Evolutionary conservation across 1,284 basidiomycete species (phyloP).

Genomic region (Rhodofomes roseus): DNA sequence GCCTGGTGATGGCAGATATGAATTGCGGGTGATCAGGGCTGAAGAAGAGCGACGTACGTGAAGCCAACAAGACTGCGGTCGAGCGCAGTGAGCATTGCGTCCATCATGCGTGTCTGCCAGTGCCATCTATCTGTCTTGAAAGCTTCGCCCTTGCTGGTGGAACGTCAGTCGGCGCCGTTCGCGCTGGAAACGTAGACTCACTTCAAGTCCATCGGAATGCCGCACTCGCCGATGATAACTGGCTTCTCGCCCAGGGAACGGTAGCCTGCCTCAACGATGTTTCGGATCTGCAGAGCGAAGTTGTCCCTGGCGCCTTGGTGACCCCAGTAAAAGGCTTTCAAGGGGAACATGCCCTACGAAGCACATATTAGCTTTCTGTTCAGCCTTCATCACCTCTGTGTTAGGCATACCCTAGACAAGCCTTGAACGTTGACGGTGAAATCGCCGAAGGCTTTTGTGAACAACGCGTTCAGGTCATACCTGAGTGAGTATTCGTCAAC

Average conservation of each 20-base stretch:
- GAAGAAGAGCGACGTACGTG: constrained; percentile 56
- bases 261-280: constrained; percentile 67
- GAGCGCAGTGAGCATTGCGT: constrained; percentile 77
- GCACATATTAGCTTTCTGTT: background rate
- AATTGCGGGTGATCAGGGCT: background rate
- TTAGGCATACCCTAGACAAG: constrained; percentile 53
- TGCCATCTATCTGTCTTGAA: constrained; percentile 73
- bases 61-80: constrained; percentile 74
- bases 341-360: constrained; percentile 76
- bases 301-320: constrained; percentile 77
- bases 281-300: constrained; percentile 79
- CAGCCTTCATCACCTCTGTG: too few species aligned
- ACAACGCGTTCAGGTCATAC: constrained; percentile 89
- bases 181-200: constrained; percentile 34
- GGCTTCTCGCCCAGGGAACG: constrained; percentile 73
- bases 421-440: constrained; percentile 91
- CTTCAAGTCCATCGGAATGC: constrained; percentile 95
- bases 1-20: constrained; percentile 41
- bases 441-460: constrained; percentile 76
- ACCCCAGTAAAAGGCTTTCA: constrained; percentile 85
- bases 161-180: background rate
- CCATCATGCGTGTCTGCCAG: constrained; percentile 87
- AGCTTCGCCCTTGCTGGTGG: constrained; percentile 62
- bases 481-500: constrained; percentile 35
- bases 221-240: constrained; percentile 86